Conservation (phyloP, 169 alveolate species). For the Plasmodium sp. region DNA sequence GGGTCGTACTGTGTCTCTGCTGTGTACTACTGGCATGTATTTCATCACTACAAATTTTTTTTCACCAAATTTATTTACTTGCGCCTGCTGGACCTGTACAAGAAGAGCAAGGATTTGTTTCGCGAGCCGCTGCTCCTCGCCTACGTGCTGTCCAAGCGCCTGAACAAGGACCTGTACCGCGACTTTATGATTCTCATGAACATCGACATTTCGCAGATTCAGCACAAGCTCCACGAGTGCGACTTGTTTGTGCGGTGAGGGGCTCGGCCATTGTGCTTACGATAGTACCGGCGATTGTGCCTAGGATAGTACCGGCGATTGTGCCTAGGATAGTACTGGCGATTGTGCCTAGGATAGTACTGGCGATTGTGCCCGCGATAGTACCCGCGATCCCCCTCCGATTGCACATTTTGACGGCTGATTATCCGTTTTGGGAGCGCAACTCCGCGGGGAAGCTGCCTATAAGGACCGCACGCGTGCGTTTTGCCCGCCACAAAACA, state of each 20-base stretch:
- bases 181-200: slow-evolving; percentile 55
- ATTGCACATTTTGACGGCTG: not conserved
- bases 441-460: not conserved
- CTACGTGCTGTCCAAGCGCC: slow-evolving; percentile 34
- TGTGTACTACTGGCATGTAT: slow-evolving; percentile 73
- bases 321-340: no score
- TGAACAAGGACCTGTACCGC: slow-evolving; percentile 29
- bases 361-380: not conserved
- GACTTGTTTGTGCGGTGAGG: slow-evolving; percentile 14
- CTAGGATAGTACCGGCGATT: not conserved
- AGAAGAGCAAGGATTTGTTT: slow-evolving; percentile 41
- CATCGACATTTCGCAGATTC: slow-evolving; percentile 67
- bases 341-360: no score
- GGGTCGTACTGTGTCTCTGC: slow-evolving; percentile 61
- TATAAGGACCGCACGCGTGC: not conserved
- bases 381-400: not conserved
- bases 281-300: not conserved
- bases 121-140: slow-evolving; percentile 68
- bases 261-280: not conserved
- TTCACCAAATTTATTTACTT: slow-evolving; percentile 60
- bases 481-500: not conserved
- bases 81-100: slow-evolving; percentile 13
- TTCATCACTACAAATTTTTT: slow-evolving; percentile 71
- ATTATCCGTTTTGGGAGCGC: not conserved
- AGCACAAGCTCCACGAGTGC: slow-evolving; percentile 21